Percentiles rank a stretch among this genome's conserved stretches.
These are phyloP conservation scores for Yamadazyma sp. DNA, from an alignment of 805 yeast species.

Conservation along the genomic window DNA sequence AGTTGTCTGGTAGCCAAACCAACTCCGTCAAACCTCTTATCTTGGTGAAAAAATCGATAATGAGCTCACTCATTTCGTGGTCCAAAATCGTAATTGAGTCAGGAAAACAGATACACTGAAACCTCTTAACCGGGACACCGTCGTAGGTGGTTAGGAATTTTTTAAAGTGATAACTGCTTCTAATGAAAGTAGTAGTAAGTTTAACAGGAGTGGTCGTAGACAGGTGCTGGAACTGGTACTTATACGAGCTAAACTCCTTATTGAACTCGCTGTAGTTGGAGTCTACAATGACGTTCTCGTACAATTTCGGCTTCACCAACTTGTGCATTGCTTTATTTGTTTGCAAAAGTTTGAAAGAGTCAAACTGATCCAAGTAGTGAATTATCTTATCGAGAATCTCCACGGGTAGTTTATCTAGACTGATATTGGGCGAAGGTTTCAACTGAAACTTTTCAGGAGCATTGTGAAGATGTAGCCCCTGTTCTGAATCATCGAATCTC, in stretches of 20 bases:
- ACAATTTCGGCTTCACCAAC: constrained; percentile 34
- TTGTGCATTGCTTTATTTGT: constrained; percentile 29
- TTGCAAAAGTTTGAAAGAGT: constrained; percentile 31
- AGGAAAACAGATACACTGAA: constrained; percentile 40
- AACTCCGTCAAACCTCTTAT: constrained; percentile 28
- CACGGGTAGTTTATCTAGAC: constrained; percentile 34
- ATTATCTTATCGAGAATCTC: constrained; percentile 36
- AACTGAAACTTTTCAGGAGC: neutral
- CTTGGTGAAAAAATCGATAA: constrained; percentile 26
- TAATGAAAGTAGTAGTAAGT: constrained; percentile 12
- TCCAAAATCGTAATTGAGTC: constrained; percentile 42
- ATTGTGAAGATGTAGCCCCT: neutral
- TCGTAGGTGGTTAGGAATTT: constrained; percentile 26
- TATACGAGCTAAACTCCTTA: constrained; percentile 20
- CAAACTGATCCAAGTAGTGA: constrained; percentile 38
- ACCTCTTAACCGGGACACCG: constrained; percentile 18
- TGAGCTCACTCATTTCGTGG: constrained; percentile 23
- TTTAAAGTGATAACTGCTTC: constrained; percentile 40
- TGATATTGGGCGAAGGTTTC: neutral
- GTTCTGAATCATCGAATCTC: too few species aligned
- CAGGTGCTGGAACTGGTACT: constrained; percentile 7
- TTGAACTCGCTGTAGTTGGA: constrained; percentile 35
- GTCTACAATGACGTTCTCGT: constrained; percentile 40
- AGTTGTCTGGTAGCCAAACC: constrained; percentile 34
- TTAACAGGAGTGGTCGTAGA: neutral